A percentile compares a stretch with the other conserved stretches of the same genome.
Evolutionary conservation across 2,329 filamentous ascomycete genomes (phyloP).

Genomic region (Neocatenulostroma microsporum): DNA sequence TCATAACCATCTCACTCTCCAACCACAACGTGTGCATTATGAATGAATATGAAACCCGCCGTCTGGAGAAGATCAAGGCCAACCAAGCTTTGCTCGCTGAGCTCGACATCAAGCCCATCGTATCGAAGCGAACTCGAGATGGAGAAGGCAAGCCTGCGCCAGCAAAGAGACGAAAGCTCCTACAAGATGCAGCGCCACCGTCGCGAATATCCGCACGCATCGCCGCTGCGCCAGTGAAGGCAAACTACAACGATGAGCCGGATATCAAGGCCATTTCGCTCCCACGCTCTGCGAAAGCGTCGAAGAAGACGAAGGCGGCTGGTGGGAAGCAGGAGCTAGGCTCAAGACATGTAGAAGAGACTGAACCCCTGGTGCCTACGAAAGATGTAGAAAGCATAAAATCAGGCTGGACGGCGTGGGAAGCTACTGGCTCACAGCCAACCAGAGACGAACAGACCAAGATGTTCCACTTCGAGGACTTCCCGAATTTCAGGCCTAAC

Average conservation of each 20-base stretch:
- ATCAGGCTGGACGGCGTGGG: constrained; percentile 41
- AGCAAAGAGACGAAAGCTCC: constrained; percentile 36
- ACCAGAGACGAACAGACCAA: constrained; percentile 33
- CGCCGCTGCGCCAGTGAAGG: constrained; percentile 31
- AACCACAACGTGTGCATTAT: constrained; percentile 19
- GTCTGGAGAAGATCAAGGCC: constrained; percentile 42
- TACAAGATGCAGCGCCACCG: constrained; percentile 25
- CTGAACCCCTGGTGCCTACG: constrained; percentile 18
- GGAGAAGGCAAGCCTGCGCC: constrained; percentile 18
- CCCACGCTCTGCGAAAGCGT: constrained; percentile 17
- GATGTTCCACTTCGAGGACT: constrained; percentile 39
- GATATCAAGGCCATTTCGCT: constrained; percentile 21
- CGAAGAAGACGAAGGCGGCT: constrained; percentile 7
- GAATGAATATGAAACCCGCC: constrained; percentile 40
- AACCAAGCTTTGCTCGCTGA: constrained; percentile 43
- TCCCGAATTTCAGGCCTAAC: constrained; percentile 44
- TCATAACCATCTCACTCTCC: too few species aligned
- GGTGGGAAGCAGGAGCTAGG: constrained; percentile 6
- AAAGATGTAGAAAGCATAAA: constrained; percentile 28
- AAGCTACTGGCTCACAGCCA: constrained; percentile 32
- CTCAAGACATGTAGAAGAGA: constrained; percentile 8
- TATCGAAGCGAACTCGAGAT: constrained; percentile 13
- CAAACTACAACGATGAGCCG: constrained; percentile 34
- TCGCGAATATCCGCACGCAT: constrained; percentile 44
- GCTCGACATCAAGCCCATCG: constrained; percentile 36